phyloP scores from a whole-genome alignment of 306 rosid species.

The Crotalaria pallida region DNA sequence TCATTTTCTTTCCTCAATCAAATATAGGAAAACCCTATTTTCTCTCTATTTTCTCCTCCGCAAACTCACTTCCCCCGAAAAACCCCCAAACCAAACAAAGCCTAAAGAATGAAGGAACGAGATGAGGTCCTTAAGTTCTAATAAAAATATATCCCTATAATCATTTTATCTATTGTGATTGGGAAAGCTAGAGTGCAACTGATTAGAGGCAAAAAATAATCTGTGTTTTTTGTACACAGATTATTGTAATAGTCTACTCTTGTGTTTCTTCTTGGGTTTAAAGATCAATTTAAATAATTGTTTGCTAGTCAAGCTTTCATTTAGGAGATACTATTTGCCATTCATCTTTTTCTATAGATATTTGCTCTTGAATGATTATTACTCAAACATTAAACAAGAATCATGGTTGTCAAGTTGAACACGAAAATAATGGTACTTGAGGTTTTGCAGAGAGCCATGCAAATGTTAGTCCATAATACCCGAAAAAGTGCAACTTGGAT shows the following conservation, averaged over 20 bases:
- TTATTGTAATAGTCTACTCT: slow-evolving; percentile 23
- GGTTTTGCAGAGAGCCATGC: not conserved
- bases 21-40: too few relatives aligned
- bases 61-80: slow-evolving; percentile 12
- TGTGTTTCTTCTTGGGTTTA: not conserved
- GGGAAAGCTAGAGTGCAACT: not conserved
- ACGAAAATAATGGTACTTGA: not conserved
- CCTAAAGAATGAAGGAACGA: too few relatives aligned
- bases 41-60: too few relatives aligned
- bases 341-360: not conserved
- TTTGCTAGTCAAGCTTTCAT: not conserved
- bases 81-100: slow-evolving; percentile 17
- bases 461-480: not conserved
- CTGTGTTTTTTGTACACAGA: slow-evolving; percentile 20
- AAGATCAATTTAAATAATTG: not conserved
- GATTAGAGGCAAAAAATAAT: slow-evolving; percentile 2
- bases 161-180: not conserved
- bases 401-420: not conserved
- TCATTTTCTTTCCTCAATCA: too few relatives aligned
- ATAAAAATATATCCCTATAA: not conserved
- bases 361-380: not conserved
- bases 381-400: not conserved
- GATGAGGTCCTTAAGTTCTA: not conserved
- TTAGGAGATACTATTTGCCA: not conserved
- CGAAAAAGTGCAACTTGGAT: not conserved